Base-by-base conservation (phyloP, 2,329 filamentous ascomycete species). In the Podosphaera xanthii region DNA sequence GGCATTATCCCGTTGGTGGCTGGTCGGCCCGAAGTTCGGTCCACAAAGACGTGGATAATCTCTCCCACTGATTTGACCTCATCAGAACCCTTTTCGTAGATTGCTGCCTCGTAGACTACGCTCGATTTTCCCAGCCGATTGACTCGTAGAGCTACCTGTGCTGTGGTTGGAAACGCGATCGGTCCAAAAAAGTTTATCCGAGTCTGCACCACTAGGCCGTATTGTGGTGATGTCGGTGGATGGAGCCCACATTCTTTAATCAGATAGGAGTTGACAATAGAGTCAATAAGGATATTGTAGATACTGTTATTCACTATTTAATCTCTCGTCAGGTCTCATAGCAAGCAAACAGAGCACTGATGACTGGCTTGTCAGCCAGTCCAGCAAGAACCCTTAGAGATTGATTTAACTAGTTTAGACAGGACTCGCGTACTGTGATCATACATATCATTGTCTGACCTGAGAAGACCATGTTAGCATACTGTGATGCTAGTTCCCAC, bases 21-120 rank as follows among this genome's bases (percentile, higher is more conserved):
- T n/a, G 87, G 86, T 61, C 82, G 78, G 63, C 83, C 81, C 14
- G 79, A 84, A 44, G 77, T 76, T 58, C 86, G 77, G 61, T 90
- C 81, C n/a, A 94, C 86, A 72, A 91, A 94, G 9, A 95, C 87
- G 69, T 95, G 90, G 12, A 88, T 78, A 68, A 92, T 89, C 65
- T 86, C 84, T 1, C 89, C 89, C 0, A 95, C 88, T 9, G 88
- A 87, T 68, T 85, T 87, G 8, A 92, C 87, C 30, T 78, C 74
- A 1, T 87, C 81, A 2, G 82, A 73, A 0, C 84, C 87, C 61
- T 79, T 76, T 68, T 87, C 83, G 67, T 96, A 97, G 0, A 97
- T 76, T 0, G 82, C 92, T 60, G 94, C 80, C 69, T 97, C 91
- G 68, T 95, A 97, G 10, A 82, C 86, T 7, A 94, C 89, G 67